These are phyloP conservation scores for Lipomyces chichibuensis DNA, from an alignment of 805 yeast species.

Conservation along the genomic window DNA sequence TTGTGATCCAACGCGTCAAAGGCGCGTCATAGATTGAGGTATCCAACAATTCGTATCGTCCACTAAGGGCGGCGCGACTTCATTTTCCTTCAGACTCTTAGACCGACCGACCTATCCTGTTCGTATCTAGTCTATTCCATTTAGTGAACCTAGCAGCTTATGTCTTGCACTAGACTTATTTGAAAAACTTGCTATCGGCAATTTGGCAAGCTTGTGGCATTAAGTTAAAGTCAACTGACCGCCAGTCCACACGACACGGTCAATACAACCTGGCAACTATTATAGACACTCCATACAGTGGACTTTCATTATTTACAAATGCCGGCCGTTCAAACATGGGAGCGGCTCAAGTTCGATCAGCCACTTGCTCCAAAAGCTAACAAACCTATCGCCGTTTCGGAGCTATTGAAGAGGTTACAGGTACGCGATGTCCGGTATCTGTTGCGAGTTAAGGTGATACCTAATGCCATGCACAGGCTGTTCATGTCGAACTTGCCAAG, in stretches of 20 bases:
- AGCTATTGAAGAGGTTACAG: slow-evolving; percentile 59
- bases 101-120: neutral
- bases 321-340: slow-evolving; percentile 3
- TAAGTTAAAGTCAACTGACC: neutral
- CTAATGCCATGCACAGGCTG: slow-evolving; percentile 40
- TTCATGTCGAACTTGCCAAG: slow-evolving; percentile 65
- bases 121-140: neutral
- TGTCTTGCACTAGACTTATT: neutral
- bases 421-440: slow-evolving; percentile 36
- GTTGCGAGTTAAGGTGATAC: slow-evolving; percentile 25
- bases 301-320: neutral
- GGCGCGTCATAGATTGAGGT: neutral
- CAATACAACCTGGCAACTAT: neutral
- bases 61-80: neutral
- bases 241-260: neutral
- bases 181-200: neutral
- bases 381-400: slow-evolving; percentile 63
- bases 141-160: neutral
- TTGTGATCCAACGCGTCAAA: neutral
- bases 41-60: neutral
- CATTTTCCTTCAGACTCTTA: neutral
- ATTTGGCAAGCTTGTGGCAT: too few species aligned
- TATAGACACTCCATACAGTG: neutral
- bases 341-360: slow-evolving; percentile 48
- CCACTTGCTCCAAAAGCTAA: slow-evolving; percentile 60